Percentiles rank a stretch among this genome's conserved stretches.
Evolutionary conservation across 352 stramenopile genomes (phyloP).

Genomic region (Pythium aquatile): DNA sequence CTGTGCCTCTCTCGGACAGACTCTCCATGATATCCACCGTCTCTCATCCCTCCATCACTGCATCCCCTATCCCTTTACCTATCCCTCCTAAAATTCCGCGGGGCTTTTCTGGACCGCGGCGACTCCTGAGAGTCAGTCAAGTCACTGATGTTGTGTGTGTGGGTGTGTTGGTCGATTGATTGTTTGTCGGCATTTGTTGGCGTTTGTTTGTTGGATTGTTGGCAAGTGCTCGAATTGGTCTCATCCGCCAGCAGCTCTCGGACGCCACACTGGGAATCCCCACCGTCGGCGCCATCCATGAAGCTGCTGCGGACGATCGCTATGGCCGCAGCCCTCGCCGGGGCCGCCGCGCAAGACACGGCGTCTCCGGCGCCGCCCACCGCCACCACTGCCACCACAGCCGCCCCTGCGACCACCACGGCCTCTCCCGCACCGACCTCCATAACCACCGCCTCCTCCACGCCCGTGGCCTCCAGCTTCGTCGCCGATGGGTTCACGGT

Average conservation of each 20-base stretch:
- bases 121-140: slow-evolving; percentile 21
- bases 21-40: neutral
- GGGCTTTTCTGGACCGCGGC: slow-evolving; percentile 12
- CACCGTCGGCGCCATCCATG: slow-evolving; percentile 7
- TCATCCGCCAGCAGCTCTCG: neutral
- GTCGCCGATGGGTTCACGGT: neutral
- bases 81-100: neutral
- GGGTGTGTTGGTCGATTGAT: neutral
- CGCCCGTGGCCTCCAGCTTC: neutral
- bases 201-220: neutral
- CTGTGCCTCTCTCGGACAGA: neutral
- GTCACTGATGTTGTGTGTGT: neutral
- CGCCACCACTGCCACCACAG: neutral
- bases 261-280: slow-evolving; percentile 3
- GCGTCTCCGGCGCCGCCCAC: slow-evolving; percentile 8
- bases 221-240: neutral
- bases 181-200: slow-evolving; percentile 3
- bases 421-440: neutral
- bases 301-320: slow-evolving; percentile 21
- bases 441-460: neutral
- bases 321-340: slow-evolving; percentile 11
- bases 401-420: neutral
- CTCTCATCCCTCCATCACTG: neutral
- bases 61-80: neutral
- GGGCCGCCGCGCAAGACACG: slow-evolving; percentile 5